Percentiles rank a stretch among this genome's conserved stretches.
Conservation (phyloP, 2,329 filamentous ascomycete species). For the Colletotrichum liriopes region DNA sequence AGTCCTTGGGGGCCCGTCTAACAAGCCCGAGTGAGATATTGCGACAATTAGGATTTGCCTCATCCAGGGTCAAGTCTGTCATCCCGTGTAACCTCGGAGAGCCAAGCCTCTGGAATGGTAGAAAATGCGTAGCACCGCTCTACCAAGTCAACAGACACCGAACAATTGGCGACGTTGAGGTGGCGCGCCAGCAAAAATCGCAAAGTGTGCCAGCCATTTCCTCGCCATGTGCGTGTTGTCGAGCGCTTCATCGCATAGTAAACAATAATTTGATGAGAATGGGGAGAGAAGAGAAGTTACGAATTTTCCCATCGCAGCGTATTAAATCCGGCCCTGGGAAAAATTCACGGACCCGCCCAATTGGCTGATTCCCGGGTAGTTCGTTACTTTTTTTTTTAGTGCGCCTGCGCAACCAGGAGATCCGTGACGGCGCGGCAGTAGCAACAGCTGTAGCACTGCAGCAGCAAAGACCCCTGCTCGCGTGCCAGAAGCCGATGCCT, state of each 20-base stretch:
- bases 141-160: not conserved
- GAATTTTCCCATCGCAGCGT: conserved; percentile 15
- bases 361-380: not conserved
- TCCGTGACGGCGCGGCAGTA: conserved; percentile 28
- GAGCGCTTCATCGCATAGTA: not conserved
- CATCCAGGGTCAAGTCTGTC: not conserved
- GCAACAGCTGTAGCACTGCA: not conserved
- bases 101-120: not conserved
- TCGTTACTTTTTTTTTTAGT: not conserved
- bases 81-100: not conserved
- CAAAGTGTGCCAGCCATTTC: not conserved
- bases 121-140: not conserved
- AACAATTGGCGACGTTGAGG: not conserved
- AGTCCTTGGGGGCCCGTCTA: not conserved
- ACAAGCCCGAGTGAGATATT: not conserved
- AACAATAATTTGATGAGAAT: not conserved
- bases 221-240: not conserved
- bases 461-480: conserved; percentile 31
- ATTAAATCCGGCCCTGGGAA: conserved; percentile 29
- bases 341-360: not conserved
- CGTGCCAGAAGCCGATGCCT: conserved; percentile 33
- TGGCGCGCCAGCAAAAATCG: not conserved
- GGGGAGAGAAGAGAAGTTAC: too few relatives aligned
- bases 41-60: too few relatives aligned
- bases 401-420: conserved; percentile 1